Base-by-base conservation (phyloP, 2,329 filamentous ascomycete genomes). In the Alternaria alternata region DNA sequence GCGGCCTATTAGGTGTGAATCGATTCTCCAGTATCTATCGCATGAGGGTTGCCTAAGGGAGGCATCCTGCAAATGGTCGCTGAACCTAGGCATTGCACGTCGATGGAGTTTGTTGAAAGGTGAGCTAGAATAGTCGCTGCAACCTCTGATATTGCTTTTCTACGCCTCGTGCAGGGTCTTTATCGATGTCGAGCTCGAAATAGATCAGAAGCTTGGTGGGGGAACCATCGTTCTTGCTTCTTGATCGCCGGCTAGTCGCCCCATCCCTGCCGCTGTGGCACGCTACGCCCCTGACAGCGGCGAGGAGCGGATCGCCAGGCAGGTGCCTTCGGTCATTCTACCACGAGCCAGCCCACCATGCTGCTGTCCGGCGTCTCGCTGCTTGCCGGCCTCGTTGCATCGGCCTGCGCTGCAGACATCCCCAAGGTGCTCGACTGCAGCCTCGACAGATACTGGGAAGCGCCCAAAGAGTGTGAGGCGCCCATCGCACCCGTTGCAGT, bases 401-500 rank as follows among this genome's bases (percentile, higher is more conserved):
- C 48, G 22, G 61, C 46, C 9, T 26, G 39, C 36, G 57, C 62
- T 4, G 54, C 54, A 41, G 60, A 61, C 54, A 63, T 51, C 26
- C 64, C 30, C 28, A 55, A 24, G 18, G 64, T 66, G n/a, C 52
- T 63, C 18, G 59, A 70, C 32, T 75, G 71, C 57, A 44, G 54
- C 14, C 59, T 28, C 53, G 51, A 8, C 38, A 66, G 26, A 46
- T 44, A 24, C 38, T 22, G 28, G 51, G 44, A 14, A 41, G 54
- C 22, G 53, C 57, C 46, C 26, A 52, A 68, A 20, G 59, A 64
- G 22, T 77, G 75, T 56, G 49, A 62, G 22, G 57, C 66, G 12
- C 72, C 72, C 30, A 60, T 75, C 20, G 62, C 69, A 36, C 39
- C 65, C 26, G 64, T 75, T 24, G 68, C 73, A 7, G 63, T 66